Base-by-base conservation (phyloP, 129 eudicot species). In the Pseudognaphalium luteoalbum region DNA sequence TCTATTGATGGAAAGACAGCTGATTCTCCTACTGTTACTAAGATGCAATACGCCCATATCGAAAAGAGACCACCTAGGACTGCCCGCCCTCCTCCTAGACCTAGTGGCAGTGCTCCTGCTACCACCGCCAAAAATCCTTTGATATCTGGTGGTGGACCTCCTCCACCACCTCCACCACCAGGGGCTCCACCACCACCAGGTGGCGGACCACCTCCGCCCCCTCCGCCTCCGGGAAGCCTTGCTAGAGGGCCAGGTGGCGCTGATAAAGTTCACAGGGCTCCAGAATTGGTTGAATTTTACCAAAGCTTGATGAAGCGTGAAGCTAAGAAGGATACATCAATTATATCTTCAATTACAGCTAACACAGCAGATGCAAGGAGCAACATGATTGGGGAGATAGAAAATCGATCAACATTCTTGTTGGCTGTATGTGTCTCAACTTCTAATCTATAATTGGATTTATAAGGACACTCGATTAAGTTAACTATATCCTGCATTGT, bases 331-430 rank as follows among this genome's bases (percentile, higher is more conserved):
- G 98, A 91, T 54, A 84, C 97, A 3, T 66, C 92, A 14, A 66
- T 86, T 62, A 65, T 95, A 81, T 72, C 85, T 68, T 51, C 96
- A 70, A 66, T 93, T 44, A 71, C 82, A 56, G 72, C 97, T 50
- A 86, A 70, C 73, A 73, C 91, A 33, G 82, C 91, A 20, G 92
- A 83, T 77, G 97, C 99, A 42, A 91, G 97, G 81, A 95, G 87
- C 85, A 95, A 95, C 78, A 95, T 95, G 97, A 95, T 95, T 39
- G 99, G 99, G 75, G 99, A 95, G 88, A 95, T 91, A 61, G 97
- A 86, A 72, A 95, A 95, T 78, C 93, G 89, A 85, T 95, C 99
- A 69, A 65, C 99, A n/a, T 95, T 95, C 96, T 83, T 95, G 11
- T 75, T 95, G 85, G 99, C 99, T 67, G 99, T 91, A 91, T 19